Base-by-base conservation (phyloP, 2,329 filamentous ascomycete genomes). In the Didymosphaeria variabile region DNA sequence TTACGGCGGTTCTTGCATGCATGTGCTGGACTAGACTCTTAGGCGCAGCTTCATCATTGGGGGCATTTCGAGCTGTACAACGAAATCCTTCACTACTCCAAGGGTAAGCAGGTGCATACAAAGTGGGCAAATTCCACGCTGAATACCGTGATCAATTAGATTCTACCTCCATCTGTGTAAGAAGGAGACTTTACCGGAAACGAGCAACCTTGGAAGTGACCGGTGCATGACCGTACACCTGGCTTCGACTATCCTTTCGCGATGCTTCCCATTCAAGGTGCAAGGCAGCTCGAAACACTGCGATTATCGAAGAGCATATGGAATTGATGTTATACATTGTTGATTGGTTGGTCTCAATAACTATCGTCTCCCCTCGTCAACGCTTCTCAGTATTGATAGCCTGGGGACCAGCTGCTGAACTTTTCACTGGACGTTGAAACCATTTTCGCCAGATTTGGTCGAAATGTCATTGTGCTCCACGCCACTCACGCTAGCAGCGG, bases 381-480 rank as follows among this genome's bases (percentile, higher is more conserved):
- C 4, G 19, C 42, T 45, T 23, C n/a, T 13, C n/a, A 23, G 7
- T 2, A 19, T 5, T 23, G 5, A 12, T n/a, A 19, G 3, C 19
- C 9, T 23, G 23, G 19, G 42, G 12, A 45, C 23, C 19, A 31
- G 17, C 6, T 23, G 7, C 7, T 26, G 21, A 21, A n/a, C 5
- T 10, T 7, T 9, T 60, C 62, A 77, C 50, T 69, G 62, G 8
- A 73, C 67, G 17, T 60, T 65, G 68, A 96, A 97, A 4, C 80
- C 80, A n/a, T 72, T 79, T 74, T 97, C 93, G 7, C 85, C 90
- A 1, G 90, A 84, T 46, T 90, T 84, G 0, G 86, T 71, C 0
- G 88, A 85, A 6, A 92, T 85, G 0, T 90, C 86, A 62, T 88
- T 86, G 64, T 88, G 87, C 64, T 94, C 90, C 8, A 97, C 80